A percentile compares a stretch with the other conserved stretches of the same genome.
Conservation (phyloP, 1,284 basidiomycete genomes). For the Mycosarcoma mackinlayi region DNA sequence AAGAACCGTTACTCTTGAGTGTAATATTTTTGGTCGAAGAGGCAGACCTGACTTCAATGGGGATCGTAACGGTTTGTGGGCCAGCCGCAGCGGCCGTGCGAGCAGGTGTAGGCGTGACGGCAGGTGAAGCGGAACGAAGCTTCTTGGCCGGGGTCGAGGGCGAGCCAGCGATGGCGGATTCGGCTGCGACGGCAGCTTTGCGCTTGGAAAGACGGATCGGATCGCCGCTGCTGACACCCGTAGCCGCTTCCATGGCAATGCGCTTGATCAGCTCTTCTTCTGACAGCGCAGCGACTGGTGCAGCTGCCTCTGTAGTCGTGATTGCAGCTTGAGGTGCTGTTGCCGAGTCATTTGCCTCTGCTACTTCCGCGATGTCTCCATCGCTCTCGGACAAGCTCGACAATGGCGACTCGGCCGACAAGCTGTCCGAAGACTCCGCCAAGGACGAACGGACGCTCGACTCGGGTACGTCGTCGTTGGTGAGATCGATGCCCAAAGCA, state of each 20-base stretch:
- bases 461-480: slow-evolving; percentile 45
- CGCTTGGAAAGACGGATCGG: slow-evolving; percentile 38
- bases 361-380: slow-evolving; percentile 6
- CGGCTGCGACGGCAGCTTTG: slow-evolving; percentile 46
- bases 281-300: slow-evolving; percentile 3
- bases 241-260: slow-evolving; percentile 29
- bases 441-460: slow-evolving; percentile 35
- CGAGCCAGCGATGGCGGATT: slow-evolving; percentile 29
- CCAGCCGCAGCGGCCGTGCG: slow-evolving; percentile 4
- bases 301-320: neutral
- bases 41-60: slow-evolving; percentile 6
- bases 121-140: slow-evolving; percentile 20
- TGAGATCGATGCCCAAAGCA: slow-evolving; percentile 36
- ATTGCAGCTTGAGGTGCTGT: neutral
- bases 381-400: slow-evolving; percentile 40
- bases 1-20: slow-evolving; percentile 18
- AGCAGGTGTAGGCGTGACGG: slow-evolving; percentile 1
- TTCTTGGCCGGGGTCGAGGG: slow-evolving; percentile 27
- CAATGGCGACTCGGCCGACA: slow-evolving; percentile 22
- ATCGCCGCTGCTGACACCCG: slow-evolving; percentile 25
- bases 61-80: neutral
- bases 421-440: slow-evolving; percentile 5
- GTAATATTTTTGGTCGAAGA: slow-evolving; percentile 13
- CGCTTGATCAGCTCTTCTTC: slow-evolving; percentile 38
- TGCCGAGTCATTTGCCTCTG: neutral